Base-by-base conservation (phyloP, 352 stramenopile genomes). In the Globisporangium orthogonon region DNA sequence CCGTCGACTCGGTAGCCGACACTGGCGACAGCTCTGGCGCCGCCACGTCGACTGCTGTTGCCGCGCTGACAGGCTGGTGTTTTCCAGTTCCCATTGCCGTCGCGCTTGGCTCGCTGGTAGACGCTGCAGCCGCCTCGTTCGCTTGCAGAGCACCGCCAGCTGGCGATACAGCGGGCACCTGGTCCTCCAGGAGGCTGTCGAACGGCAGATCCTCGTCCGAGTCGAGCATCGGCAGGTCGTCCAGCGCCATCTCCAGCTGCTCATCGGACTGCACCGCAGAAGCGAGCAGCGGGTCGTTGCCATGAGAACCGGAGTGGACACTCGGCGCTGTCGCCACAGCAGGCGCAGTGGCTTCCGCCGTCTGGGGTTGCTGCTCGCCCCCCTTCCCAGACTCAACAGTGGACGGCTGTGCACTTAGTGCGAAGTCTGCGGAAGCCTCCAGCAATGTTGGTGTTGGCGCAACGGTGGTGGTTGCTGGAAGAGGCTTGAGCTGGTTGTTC, bases 221-320 rank as follows among this genome's bases (percentile, higher is more conserved):
- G 68, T 88, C 78, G 18, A 90, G 74, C 65, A 90, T 80, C 29
- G 80, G 80, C 29, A 90, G 62, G 52, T 90, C 80, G 47, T 88
- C 80, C 7, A 90, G 69, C 40, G 65, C 80, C 57, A 81, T 75
- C 47, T 90, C 80, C 28, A 90, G 65, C 54, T 90, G 80, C 56
- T 90, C 80, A 37, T 90, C 74, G 3, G 80, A 88, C 7, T 74
- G 66, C n/a, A 88, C 71, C 51, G 70, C 68, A 0, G 29, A 50
- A 51, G 65, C 37, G 9, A 79, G 55, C 40, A 65, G 61, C 29
- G 41, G 66, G 45, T 69, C 52, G 30, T 3, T 41, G 10, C 66
- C 68, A 2, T 48, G 43, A 0, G 43, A 48, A n/a, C 43, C 15
- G 10, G 43, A n/a, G 6, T 29, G 43, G 43, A 48, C 10, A 15